Evolutionary conservation across 2,329 filamentous ascomycete species (phyloP), one percentile per base, ranked within the genome.

Genomic region (Aspergillus awamori): DNA sequence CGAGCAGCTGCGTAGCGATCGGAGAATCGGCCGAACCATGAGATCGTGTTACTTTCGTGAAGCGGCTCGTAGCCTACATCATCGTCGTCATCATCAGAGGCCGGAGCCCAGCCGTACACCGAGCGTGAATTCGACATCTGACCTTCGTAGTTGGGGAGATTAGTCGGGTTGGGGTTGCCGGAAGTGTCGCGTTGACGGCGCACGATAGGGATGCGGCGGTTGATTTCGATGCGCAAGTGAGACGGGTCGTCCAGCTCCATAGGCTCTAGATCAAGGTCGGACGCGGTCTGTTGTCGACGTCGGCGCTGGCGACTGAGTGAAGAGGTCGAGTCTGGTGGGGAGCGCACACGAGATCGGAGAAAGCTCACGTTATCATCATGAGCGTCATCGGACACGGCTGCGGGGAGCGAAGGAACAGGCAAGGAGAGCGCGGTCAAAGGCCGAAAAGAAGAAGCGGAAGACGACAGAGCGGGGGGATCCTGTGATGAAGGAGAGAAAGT

Each of bases 61-160:
- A 74, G 63, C 33, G 69, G 68, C 28, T 74, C 73, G 48, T 74
- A 69, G 24, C 70, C 64, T 30, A 67, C 66, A 43, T 73, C 72
- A 15, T 75, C 45, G 13, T 68, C 68, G 11, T 72, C 71, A 10
- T 77, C 74, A 15, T 75, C 76, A 36, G 77, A 75, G 8, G 79
- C 79, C 8, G 85, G 85, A 36, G 84, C 84, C 86, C 86, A 87
- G 70, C 86, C 85, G 72, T 87, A 87, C 47, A 87, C 74, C 57
- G 77, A 81, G 67, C 86, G 84, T 63, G 80, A 74, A 66, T 80
- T 81, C 17, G 85, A 82, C 8, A 82, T 77, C 53, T 82, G 81
- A 64, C 83, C 80, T 61, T 85, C 82, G 67, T 87, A 87, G 47
- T 82, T 80, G 36, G 82, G 74, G 57, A 81, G 75, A 53, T 76